Percentiles rank a stretch among this genome's conserved stretches.
phyloP scores from a whole-genome alignment of 345 rosid species.

The Citrus inodora region DNA sequence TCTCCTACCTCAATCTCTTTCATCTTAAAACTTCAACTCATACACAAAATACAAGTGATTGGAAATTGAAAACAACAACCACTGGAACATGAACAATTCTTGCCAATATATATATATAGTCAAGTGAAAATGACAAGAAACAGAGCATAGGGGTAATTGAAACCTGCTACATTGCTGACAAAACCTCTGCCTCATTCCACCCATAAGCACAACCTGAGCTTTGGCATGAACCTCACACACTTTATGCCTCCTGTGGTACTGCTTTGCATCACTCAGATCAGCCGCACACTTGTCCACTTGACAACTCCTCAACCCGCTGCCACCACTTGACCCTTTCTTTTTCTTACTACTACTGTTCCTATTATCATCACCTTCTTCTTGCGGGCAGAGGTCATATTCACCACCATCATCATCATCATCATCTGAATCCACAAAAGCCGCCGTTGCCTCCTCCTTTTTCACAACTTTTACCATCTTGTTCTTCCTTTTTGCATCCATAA shows the following conservation, averaged over 20 bases:
- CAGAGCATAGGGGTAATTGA: too few species aligned
- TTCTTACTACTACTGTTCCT: slow-evolving; percentile 19
- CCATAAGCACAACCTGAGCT: slow-evolving; percentile 57
- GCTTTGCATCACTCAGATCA: slow-evolving; percentile 57
- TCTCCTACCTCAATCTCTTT: not conserved
- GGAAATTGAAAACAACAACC: not conserved
- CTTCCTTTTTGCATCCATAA: slow-evolving; percentile 32
- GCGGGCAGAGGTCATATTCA: not conserved
- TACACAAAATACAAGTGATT: not conserved
- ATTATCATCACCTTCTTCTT: slow-evolving; percentile 20
- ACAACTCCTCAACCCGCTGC: slow-evolving; percentile 42
- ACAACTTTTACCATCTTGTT: slow-evolving; percentile 18
- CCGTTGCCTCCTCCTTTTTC: slow-evolving; percentile 23
- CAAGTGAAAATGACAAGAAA: too few species aligned
- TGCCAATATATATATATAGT: too few species aligned
- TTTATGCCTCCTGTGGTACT: slow-evolving; percentile 64
- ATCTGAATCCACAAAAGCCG: slow-evolving; percentile 18
- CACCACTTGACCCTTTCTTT: slow-evolving; percentile 27
- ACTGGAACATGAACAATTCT: not conserved
- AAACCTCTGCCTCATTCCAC: slow-evolving; percentile 62
- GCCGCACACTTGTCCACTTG: slow-evolving; percentile 61
- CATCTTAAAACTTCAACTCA: not conserved
- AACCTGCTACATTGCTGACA: slow-evolving; percentile 94
- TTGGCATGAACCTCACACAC: slow-evolving; percentile 80
- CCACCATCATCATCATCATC: slow-evolving; percentile 7